Conservation (phyloP, 164 flowering plant species). For the Vitis cinerea region DNA sequence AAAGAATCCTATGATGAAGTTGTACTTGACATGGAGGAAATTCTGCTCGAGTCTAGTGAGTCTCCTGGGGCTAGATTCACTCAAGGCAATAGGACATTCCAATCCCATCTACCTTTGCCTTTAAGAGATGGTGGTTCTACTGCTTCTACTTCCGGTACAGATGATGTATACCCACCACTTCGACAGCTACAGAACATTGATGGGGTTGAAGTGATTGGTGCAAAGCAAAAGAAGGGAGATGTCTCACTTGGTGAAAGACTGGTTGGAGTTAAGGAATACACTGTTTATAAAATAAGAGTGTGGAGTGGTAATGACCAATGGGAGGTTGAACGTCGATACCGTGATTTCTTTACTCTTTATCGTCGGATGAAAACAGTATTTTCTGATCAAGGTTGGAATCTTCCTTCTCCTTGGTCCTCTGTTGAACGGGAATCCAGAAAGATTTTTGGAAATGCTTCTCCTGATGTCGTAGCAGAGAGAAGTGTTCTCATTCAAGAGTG, state of each 20-base stretch:
- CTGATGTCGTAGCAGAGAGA: conserved; percentile 76
- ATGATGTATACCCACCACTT: conserved; percentile 31
- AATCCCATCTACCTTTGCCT: conserved; percentile 38
- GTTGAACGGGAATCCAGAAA: conserved; percentile 84
- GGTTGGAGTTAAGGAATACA: conserved; percentile 93
- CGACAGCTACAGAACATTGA: conserved; percentile 49
- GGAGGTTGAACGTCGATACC: conserved; percentile 93
- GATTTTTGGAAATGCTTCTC: conserved; percentile 88
- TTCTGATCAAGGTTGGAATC: conserved; percentile 60
- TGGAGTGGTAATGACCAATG: conserved; percentile 75
- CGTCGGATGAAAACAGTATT: conserved; percentile 57
- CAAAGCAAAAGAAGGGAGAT: conserved; percentile 82
- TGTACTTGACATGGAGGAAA: conserved; percentile 94
- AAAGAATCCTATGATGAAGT: conserved; percentile 70
- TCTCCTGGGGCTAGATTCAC: conserved; percentile 47
- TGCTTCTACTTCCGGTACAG: conserved; percentile 78
- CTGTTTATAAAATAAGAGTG: conserved; percentile 74
- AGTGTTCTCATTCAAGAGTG: conserved; percentile 90
- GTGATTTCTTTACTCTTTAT: conserved; percentile 82
- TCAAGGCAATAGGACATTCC: conserved; percentile 28
- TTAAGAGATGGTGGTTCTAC: conserved; percentile 81
- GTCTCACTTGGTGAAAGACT: conserved; percentile 90
- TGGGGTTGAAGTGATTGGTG: conserved; percentile 84
- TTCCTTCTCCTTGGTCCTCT: conserved; percentile 80
- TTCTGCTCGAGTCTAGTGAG: conserved; percentile 68